phyloP scores from a whole-genome alignment of 2,329 filamentous ascomycete genomes.

The Nigrospora osmanthi region DNA sequence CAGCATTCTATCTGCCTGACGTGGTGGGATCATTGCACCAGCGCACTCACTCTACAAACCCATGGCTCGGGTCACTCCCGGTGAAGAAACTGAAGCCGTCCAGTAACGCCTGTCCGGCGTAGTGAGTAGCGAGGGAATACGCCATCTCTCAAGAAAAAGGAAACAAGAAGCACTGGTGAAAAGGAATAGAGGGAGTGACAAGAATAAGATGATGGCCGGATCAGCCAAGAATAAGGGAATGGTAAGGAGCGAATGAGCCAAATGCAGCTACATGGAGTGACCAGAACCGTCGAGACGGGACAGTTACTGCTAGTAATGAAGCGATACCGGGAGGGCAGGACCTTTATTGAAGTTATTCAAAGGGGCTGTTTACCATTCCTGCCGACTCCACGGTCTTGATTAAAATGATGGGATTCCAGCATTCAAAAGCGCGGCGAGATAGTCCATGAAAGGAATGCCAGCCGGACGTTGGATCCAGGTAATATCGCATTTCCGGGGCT shows the following conservation, averaged over 20 bases:
- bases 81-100: constrained; percentile 42
- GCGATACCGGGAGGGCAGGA: no score
- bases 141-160: constrained; percentile 10
- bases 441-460: neutral
- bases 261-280: no score
- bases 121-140: constrained; percentile 22
- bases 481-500: neutral
- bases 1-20: neutral
- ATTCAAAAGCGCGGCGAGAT: neutral
- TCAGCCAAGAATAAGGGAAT: neutral
- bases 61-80: constrained; percentile 53
- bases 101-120: constrained; percentile 20
- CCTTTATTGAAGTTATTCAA: no score
- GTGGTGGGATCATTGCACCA: neutral
- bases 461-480: neutral
- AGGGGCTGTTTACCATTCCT: no score
- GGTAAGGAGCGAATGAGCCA: neutral
- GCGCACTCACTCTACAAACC: constrained; percentile 56
- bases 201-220: constrained; percentile 7
- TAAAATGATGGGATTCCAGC: neutral
- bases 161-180: neutral
- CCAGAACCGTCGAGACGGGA: no score
- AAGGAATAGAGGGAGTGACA: neutral
- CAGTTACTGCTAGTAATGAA: no score
- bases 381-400: no score